Base-by-base conservation (phyloP, 1,284 basidiomycete genomes). In the Salmacisia buchloeana region DNA sequence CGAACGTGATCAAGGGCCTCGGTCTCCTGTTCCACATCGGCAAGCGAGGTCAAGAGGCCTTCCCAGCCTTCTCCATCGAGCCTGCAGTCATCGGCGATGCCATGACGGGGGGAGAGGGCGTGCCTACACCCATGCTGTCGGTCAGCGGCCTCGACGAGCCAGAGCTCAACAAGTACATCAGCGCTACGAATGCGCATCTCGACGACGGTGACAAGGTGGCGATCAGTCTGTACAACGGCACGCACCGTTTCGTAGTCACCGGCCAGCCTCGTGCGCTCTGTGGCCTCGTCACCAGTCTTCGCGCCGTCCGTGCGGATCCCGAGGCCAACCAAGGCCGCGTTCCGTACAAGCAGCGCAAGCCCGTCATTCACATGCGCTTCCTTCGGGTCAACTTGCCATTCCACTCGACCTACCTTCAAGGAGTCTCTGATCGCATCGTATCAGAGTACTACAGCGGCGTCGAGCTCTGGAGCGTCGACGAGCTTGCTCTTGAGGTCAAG, bases 21-120 rank as follows among this genome's bases (percentile, higher is more conserved):
- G 88, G 85, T 73, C 94, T 94, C 86, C 86, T 96, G 43, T 94
- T 97, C 85, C 94, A 88, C 83, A 89, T 90, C 72, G 92, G 93
- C 73, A 86, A 94, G 68, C 89, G 94, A 64, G 93, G 91, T 43
- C 93, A 97, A 82, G 88, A 93, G 78, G 87, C 88, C 21, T 98
- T 98, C 86, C 94, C 96, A n/a, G 84, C 93, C 33, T 86, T 94
- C 64, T 87, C 94, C 1, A 83, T 98, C 62, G 92, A 96, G 76
- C 94, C 94, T 5, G 83, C 85, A 69, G 88, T 98, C 68, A 85
- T 94, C 64, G 85, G 90, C 74, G 92, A 97, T 75, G 85, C 91
- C 41, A 82, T 94, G 66, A 91, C 93, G 61, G 91, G 92, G 63
- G 92, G 92, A 60, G 94, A 98, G 81, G 96, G 94, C 45, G 84